Conservation (phyloP, 495 filamentous ascomycete genomes). For the Penicilliopsis zonata region DNA sequence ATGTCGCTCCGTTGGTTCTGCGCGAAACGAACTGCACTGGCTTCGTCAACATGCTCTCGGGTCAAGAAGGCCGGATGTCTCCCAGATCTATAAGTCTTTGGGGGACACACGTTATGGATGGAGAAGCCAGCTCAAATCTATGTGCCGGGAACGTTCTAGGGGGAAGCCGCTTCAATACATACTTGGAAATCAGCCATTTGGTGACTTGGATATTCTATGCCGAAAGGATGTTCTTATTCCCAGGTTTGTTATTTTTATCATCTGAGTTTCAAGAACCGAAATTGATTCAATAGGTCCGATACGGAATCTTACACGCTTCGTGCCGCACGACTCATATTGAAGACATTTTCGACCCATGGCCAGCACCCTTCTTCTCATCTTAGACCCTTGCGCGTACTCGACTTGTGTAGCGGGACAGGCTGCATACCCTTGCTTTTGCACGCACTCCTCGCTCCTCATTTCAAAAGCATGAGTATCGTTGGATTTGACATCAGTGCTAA, state of each 20-base stretch:
- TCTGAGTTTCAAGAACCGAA: background rate
- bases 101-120: slow-evolving; percentile 7
- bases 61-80: slow-evolving; percentile 5
- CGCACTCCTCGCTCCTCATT: slow-evolving; percentile 32
- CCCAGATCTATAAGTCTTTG: slow-evolving; percentile 2
- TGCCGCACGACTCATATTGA: slow-evolving; percentile 36
- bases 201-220: slow-evolving; percentile 68
- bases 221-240: slow-evolving; percentile 72
- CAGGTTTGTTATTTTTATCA: slow-evolving; percentile 31
- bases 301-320: slow-evolving; percentile 57
- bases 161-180: slow-evolving; percentile 84
- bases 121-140: slow-evolving; percentile 23
- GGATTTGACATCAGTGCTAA: slow-evolving; percentile 26
- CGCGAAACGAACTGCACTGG: slow-evolving; percentile 78
- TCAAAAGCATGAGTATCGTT: slow-evolving; percentile 20
- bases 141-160: slow-evolving; percentile 44
- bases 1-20: slow-evolving; percentile 55
- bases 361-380: background rate
- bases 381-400: slow-evolving; percentile 47
- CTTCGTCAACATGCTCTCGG: slow-evolving; percentile 49
- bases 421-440: slow-evolving; percentile 74
- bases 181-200: slow-evolving; percentile 81
- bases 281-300: slow-evolving; percentile 39
- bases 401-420: slow-evolving; percentile 83
- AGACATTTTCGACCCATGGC: slow-evolving; percentile 1